Conservation (phyloP, 2,329 filamentous ascomycete species). For the Epicoccum nigrum region DNA sequence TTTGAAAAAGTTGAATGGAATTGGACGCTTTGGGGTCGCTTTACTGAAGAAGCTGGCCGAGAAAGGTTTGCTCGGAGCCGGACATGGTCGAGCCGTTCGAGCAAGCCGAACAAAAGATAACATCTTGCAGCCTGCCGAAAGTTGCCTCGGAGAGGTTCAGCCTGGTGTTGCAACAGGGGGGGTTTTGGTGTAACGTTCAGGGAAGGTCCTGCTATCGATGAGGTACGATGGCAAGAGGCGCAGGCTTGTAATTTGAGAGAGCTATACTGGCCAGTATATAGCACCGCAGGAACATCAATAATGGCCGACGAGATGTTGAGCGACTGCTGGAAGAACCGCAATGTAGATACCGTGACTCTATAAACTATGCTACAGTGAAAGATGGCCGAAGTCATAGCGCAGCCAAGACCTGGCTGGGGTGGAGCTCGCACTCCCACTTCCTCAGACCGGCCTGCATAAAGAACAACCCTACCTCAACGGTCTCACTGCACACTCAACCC, state of each 20-base stretch:
- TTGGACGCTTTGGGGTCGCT: slow-evolving; percentile 13
- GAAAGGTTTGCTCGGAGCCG: slow-evolving; percentile 1
- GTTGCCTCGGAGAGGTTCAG: too few species aligned
- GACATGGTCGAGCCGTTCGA: slow-evolving; percentile 18
- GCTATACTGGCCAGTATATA: too few species aligned
- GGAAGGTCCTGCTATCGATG: too few species aligned
- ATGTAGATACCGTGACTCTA: neutral
- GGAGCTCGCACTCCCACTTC: slow-evolving; percentile 30
- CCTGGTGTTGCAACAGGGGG: too few species aligned
- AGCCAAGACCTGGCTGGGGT: slow-evolving; percentile 1
- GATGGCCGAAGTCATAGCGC: slow-evolving; percentile 26
- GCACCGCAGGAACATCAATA: too few species aligned
- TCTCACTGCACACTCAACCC: slow-evolving; percentile 35
- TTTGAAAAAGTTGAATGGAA: slow-evolving; percentile 29
- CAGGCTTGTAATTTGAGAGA: too few species aligned
- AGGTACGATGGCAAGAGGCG: neutral
- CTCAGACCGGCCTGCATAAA: slow-evolving; percentile 40
- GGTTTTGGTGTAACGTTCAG: too few species aligned
- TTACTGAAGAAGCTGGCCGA: slow-evolving; percentile 14
- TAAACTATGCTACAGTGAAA: neutral
- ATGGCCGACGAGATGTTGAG: neutral
- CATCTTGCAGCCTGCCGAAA: slow-evolving; percentile 10
- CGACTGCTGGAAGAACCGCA: too few species aligned
- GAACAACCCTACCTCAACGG: slow-evolving; percentile 29
- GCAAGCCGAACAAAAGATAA: slow-evolving; percentile 21